Percentiles rank a stretch among this genome's conserved stretches.
Conservation (phyloP, 495 filamentous ascomycete genomes). For the Aspergillus campestris region DNA sequence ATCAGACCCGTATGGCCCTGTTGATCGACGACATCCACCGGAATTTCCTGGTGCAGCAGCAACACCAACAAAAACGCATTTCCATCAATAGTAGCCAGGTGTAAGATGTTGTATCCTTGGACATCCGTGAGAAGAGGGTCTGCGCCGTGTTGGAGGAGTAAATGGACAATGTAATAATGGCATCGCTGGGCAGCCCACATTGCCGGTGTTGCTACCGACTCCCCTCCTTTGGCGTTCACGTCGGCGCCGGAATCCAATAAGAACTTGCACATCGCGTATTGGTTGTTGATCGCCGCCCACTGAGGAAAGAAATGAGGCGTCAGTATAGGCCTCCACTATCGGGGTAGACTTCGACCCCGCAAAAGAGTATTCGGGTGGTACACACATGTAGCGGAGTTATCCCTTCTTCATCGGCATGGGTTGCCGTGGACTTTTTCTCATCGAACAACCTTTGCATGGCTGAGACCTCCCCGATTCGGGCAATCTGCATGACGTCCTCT, state of each 20-base stretch:
- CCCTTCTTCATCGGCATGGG: slow-evolving; percentile 77
- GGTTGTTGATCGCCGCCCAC: slow-evolving; percentile 99
- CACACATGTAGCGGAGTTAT: slow-evolving; percentile 93
- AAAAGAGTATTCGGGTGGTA: neutral
- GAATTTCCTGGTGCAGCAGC: slow-evolving; percentile 83
- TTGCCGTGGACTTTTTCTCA: slow-evolving; percentile 67
- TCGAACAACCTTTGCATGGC: slow-evolving; percentile 86
- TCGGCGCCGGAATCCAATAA: slow-evolving; percentile 82
- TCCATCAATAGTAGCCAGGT: slow-evolving; percentile 93
- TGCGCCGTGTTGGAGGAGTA: slow-evolving; percentile 79
- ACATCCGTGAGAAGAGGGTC: slow-evolving; percentile 83
- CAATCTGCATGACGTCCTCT: slow-evolving; percentile 92
- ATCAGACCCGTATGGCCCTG: slow-evolving; percentile 89
- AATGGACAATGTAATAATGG: slow-evolving; percentile 74
- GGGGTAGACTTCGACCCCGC: too few species aligned
- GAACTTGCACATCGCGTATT: slow-evolving; percentile 92
- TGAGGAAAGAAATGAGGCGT: slow-evolving; percentile 28
- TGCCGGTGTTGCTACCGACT: slow-evolving; percentile 83
- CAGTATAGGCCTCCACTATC: neutral
- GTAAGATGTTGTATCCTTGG: slow-evolving; percentile 94
- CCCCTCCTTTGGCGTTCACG: slow-evolving; percentile 90
- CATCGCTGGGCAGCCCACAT: slow-evolving; percentile 96
- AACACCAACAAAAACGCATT: slow-evolving; percentile 89
- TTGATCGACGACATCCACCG: slow-evolving; percentile 80
- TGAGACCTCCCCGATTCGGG: slow-evolving; percentile 74